Base-by-base conservation (phyloP, 371 early-diverging fungal species). In the Umbelopsis sp. region DNA sequence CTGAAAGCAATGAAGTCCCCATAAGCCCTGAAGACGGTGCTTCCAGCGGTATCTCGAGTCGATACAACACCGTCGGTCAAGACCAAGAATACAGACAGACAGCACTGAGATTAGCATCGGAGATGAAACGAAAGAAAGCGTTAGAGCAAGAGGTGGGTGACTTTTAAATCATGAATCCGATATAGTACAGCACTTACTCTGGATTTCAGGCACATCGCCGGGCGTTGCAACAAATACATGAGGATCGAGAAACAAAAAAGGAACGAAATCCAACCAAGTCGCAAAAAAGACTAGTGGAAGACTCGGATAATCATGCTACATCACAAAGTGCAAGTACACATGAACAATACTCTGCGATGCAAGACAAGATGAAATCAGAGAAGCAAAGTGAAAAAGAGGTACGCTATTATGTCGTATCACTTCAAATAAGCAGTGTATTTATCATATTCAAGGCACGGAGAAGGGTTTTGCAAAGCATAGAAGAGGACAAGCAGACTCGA, bases 401-500 rank as follows among this genome's bases (percentile, higher is more conserved):
- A 73, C 46, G 77, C 74, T 29, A 51, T 10, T 22, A 22, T n/a
- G 16, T n/a, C 0, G 37, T 29, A 1, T 10, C 18, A 57, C 22
- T 3, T 35, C 4, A 14, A 35, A 2, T 29, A 20, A n/a, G 18
- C 4, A 1, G 25, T 9, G 16, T 32, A 38, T 37, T 63, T 18
- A 14, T 48, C 57, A 18, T 45, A 44, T 11, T 63, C 12, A 24
- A 72, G 72, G 70, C 72, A 3, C 74, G 66, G 38, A 63, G 50
- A 41, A 64, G 67, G 25, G 73, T 69, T 2, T 51, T 78, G 46
- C 24, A 67, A 32, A 72, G 75, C 11, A 80, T 80, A 6, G 64
- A 70, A 63, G 67, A 73, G 64, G 80, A 80, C 22, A 70, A 70
- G 37, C 70, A 76, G 64, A 71, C 65, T 32, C 72, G 51, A 46